Evolutionary conservation across 1,284 basidiomycete species (phyloP).

Genomic region (Irpex sp.): DNA sequence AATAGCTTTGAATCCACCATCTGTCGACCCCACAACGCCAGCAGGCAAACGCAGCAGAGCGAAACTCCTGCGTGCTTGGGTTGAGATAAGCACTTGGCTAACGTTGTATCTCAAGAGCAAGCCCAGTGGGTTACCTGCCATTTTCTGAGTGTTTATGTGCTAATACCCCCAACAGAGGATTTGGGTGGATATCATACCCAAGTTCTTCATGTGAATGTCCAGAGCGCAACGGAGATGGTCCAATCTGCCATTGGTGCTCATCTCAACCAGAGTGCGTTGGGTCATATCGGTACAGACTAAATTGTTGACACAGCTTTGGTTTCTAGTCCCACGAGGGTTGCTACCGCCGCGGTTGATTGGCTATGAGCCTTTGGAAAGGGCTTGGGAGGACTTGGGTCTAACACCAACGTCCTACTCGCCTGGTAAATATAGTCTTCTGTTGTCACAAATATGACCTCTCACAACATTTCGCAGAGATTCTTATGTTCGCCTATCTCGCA

Average conservation of each 20-base stretch:
- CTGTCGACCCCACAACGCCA: constrained; percentile 41
- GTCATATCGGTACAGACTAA: constrained; percentile 45
- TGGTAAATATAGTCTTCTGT: constrained; percentile 36
- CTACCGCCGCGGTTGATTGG: constrained; percentile 37
- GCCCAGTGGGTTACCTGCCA: constrained; percentile 19
- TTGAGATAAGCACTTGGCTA: constrained; percentile 67
- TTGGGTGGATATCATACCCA: constrained; percentile 17
- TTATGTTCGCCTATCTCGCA: constrained; percentile 72
- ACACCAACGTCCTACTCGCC: constrained; percentile 61
- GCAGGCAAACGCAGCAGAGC: constrained; percentile 49
- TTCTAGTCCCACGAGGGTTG: constrained; percentile 49
- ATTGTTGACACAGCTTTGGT: constrained; percentile 2
- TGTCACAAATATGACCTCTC: constrained; percentile 3
- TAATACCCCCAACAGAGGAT: constrained; percentile 15
- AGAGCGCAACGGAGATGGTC: constrained; percentile 63
- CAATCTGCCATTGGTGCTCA: constrained; percentile 72
- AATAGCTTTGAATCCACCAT: constrained; percentile 49
- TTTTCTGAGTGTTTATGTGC: constrained; percentile 21
- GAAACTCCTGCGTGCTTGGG: constrained; percentile 71
- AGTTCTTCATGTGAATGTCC: constrained; percentile 41
- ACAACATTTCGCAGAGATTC: constrained; percentile 44
- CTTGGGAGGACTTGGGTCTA: constrained; percentile 53
- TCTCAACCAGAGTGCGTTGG: constrained; percentile 61
- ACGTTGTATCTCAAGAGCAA: constrained; percentile 46
- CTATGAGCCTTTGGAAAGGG: constrained; percentile 33